Percentiles rank a stretch among this genome's conserved stretches.
These are phyloP conservation scores for Phlebopus sp. DNA, from an alignment of 1,284 basidiomycete genomes.

Conservation along the genomic window DNA sequence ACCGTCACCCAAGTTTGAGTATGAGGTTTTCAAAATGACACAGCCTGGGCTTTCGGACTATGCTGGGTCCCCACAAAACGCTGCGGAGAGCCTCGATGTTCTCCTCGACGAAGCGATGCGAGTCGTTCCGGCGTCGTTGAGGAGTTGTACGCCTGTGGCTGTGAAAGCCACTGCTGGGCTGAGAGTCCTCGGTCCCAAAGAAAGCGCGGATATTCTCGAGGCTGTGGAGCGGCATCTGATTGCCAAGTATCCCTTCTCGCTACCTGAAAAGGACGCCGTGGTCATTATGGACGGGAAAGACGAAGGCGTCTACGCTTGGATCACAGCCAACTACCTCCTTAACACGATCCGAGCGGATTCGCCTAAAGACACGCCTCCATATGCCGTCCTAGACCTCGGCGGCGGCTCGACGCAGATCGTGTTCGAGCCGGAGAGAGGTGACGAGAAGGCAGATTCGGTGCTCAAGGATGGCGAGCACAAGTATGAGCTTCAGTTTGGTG, in stretches of 20 bases:
- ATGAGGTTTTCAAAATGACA: conserved; percentile 88
- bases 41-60: conserved; percentile 82
- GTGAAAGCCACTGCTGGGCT: conserved; percentile 97
- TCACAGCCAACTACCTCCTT: conserved; percentile 93
- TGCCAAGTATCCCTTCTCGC: conserved; percentile 70
- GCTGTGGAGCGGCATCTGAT: conserved; percentile 71
- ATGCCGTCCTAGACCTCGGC: conserved; percentile 94
- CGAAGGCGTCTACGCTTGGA: conserved; percentile 98
- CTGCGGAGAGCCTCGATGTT: conserved; percentile 79
- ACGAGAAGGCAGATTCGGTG: conserved; percentile 41
- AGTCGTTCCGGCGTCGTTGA: conserved; percentile 71
- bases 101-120: conserved; percentile 80
- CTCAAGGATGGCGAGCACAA: conserved; percentile 92
- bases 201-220: conserved; percentile 75
- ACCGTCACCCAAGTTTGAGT: conserved; percentile 79
- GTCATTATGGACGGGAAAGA: conserved; percentile 96
- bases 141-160: conserved; percentile 81
- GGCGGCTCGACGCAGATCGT: conserved; percentile 98
- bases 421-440: conserved; percentile 78
- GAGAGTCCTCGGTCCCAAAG: conserved; percentile 65
- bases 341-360: conserved; percentile 64
- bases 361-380: conserved; percentile 54
- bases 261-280: conserved; percentile 65
- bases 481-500: conserved; percentile 81
- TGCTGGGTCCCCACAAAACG: conserved; percentile 55